These are phyloP conservation scores for Pharnaceum exiguum DNA, from an alignment of 148 eudicot genomes.

Conservation along the genomic window DNA sequence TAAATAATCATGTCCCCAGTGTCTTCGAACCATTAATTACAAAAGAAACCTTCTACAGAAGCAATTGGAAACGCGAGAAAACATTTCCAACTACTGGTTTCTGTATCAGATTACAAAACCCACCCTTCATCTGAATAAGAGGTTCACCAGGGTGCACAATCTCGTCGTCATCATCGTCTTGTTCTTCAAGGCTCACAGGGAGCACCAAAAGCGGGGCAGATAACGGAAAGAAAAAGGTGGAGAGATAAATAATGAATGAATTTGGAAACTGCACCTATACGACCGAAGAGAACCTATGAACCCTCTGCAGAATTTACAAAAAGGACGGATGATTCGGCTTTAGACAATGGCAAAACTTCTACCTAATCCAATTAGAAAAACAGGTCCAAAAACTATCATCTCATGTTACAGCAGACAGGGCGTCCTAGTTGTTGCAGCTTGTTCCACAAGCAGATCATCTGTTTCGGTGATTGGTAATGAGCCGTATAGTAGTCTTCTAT, in stretches of 20 bases:
- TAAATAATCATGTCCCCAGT: too few relatives aligned
- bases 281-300: conserved; percentile 12
- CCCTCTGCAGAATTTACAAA: conserved; percentile 30
- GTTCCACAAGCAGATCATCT: conserved; percentile 93
- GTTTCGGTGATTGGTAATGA: conserved; percentile 91
- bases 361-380: conserved; percentile 6
- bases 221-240: not conserved
- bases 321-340: conserved; percentile 14
- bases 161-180: conserved; percentile 13
- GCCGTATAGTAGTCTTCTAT: conserved; percentile 73
- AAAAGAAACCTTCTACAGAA: not conserved
- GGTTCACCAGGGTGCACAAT: conserved; percentile 11
- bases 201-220: not conserved
- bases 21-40: not conserved
- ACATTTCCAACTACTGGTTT: conserved; percentile 14
- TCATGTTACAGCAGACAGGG: conserved; percentile 83
- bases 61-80: conserved; percentile 10
- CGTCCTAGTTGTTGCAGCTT: conserved; percentile 53
- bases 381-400: conserved; percentile 40
- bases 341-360: conserved; percentile 26
- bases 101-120: conserved; percentile 18
- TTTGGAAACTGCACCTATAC: conserved; percentile 13
- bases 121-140: conserved; percentile 19
- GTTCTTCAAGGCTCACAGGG: not conserved
- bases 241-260: conserved; percentile 22